Base-by-base conservation (phyloP, 139 green algal genomes). In the Tetradesmus lagerheimii region DNA sequence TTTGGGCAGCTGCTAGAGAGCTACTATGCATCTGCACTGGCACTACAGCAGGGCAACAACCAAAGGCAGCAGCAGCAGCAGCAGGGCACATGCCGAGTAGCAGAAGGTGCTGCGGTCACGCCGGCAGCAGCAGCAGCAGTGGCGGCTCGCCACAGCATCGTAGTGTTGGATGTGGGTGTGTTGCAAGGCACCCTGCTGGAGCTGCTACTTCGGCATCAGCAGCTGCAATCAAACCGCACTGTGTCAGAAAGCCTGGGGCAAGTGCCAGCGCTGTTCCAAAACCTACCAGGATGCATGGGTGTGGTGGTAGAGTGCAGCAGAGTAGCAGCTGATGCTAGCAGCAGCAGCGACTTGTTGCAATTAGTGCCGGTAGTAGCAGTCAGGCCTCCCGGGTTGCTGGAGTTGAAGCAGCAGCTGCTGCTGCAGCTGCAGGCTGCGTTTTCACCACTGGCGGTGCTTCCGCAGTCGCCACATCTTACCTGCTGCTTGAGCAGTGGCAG, bases 241-340 rank as follows among this genome's bases (percentile, higher is more conserved):
- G 29, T 71, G 34, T 71, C 80, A 75, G 31, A 16, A 11, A 34
- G 37, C 29, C 45, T 20, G 18, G 45, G 29, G 39, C 35, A 34
- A 8, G 14, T 45, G 47, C 80, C 37, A 45, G 39, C 29, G 2
- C 80, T 71, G 23, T 71, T 71, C 0, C 57, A 2, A 1, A 29
- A 74, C 29, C n/a, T 86, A 3, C 80, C 80, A 35, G 80, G 80
- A 12, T 86, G 80, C 47, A 45, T 50, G 75, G 80, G 45, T 15
- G n/a, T 86, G 12, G 80, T 86, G 29, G 31, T 86, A 34, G 80
- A 86, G 15, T 86, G 80, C 45, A 31, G 29, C 34, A 74, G 80
- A 9, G 37, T 41, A 18, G 80, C 80, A 74, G 29, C 4, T 16
- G 76, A 18, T 82, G 35, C 41, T 29, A 67, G 39, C 14, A 45